Evolutionary conservation across 1,284 basidiomycete genomes (phyloP), one percentile per base, ranked within the genome.

Genomic region (Cryptococcus neoformans): DNA sequence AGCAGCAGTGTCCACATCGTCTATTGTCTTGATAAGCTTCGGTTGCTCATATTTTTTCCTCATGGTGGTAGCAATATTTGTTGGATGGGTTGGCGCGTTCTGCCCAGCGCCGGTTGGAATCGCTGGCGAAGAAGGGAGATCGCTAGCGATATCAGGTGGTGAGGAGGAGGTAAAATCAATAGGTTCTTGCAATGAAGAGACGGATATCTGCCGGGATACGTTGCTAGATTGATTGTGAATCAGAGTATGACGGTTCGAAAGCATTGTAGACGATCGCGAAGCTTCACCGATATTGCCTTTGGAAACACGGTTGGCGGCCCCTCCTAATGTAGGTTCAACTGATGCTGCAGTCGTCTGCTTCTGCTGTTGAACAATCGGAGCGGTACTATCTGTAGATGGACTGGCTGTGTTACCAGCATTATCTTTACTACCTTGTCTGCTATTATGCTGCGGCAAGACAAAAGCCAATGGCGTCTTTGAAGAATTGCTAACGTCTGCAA

Each of bases 21-120:
- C 55, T 14, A 65, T 40, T 1, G 50, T 49, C 37, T 62, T 44
- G 38, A 68, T 60, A 2, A 56, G 49, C 28, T 54, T 62, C 3
- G 66, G 63, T 45, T 68, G 66, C 14, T 55, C 51, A 48, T 63
- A 70, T 45, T 64, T 64, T 6, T 60, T 54, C 28, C 59, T 42
- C 9, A 44, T 6, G 42, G 21, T 14, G n/a, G n/a, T 21, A 8
- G 9, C 10, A 44, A 9, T 21, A 16, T 44, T n/a, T 44, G n/a
- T 14, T 44, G 42, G 8, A 21, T n/a, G 8, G 10, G 3, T 44
- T n/a, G n/a, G 42, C n/a, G n/a, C 8, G 42, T 10, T 44, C 21
- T 44, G 10, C n/a, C 42, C 42, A n/a, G 14, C 2, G 42, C 1
- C 6, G 6, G 40, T 3, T n/a, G n/a, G 42, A 21, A 44, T n/a